Conservation (phyloP, 169 alveolate species). For the Eimeria acervulina region DNA sequence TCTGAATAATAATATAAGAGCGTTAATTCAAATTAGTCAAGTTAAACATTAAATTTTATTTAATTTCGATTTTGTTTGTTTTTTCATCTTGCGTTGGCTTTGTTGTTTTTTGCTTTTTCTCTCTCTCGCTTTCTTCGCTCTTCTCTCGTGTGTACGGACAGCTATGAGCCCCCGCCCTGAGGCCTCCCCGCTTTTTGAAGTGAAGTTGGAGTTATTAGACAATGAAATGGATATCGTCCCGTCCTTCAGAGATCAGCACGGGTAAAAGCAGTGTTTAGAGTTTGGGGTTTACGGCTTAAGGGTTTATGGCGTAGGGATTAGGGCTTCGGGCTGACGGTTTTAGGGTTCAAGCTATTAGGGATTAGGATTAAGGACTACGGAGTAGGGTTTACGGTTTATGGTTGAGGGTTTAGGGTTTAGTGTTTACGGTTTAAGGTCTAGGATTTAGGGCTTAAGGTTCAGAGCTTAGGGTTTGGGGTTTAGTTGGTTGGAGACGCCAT, state of each 20-base stretch:
- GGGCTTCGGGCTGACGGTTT: neutral
- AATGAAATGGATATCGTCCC: constrained; percentile 92
- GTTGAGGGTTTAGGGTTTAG: too few species aligned
- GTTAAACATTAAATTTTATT: too few species aligned
- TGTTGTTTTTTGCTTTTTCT: neutral
- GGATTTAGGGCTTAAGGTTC: too few species aligned
- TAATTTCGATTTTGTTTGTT: too few species aligned
- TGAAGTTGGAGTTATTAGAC: constrained; percentile 92
- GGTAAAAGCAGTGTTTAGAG: constrained; percentile 11
- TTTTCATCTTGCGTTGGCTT: neutral
- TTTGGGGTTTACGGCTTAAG: neutral
- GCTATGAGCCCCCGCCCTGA: constrained; percentile 89
- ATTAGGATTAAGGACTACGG: too few species aligned
- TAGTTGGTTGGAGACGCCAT: too few species aligned
- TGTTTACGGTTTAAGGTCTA: too few species aligned
- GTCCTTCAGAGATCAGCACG: constrained; percentile 86
- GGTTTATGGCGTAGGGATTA: neutral
- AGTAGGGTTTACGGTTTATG: too few species aligned
- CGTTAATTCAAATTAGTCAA: too few species aligned
- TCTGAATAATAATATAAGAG: too few species aligned
- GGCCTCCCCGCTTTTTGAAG: constrained; percentile 94
- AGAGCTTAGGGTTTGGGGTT: too few species aligned
- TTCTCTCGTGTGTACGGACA: neutral
- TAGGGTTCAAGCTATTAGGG: too few species aligned
- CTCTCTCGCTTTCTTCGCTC: neutral